Conservation (phyloP, 305 asterid species). For the Salvia sclarea region DNA sequence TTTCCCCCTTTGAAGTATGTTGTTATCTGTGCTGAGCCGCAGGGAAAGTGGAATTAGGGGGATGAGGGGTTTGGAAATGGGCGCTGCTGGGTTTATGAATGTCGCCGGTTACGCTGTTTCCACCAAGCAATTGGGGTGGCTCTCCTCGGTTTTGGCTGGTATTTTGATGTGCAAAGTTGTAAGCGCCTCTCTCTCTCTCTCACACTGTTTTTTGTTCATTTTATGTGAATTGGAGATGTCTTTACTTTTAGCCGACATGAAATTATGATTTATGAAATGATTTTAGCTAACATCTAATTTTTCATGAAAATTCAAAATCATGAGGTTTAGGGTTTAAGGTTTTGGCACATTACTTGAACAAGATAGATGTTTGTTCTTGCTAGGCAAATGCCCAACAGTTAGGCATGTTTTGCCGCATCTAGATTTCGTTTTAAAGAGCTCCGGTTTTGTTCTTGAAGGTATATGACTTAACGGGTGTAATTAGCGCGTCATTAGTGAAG, state of each 20-base stretch:
- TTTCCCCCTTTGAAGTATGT: neutral
- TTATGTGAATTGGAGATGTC: conserved; percentile 3
- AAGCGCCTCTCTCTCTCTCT: conserved; percentile 28
- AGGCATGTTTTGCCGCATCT: conserved; percentile 27
- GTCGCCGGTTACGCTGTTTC: conserved; percentile 45
- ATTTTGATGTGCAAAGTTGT: conserved; percentile 79
- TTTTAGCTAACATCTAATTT: neutral
- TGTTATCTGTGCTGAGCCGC: neutral
- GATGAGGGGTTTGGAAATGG: conserved; percentile 42
- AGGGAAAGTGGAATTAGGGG: conserved; percentile 18
- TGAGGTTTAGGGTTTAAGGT: neutral
- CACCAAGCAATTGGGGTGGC: conserved; percentile 53
- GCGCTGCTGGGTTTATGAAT: conserved; percentile 16
- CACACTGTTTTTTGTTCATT: neutral
- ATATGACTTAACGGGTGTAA: conserved; percentile 63
- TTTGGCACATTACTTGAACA: neutral
- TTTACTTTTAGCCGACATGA: conserved; percentile 3
- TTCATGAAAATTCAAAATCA: too few relatives aligned
- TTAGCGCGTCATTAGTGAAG: conserved; percentile 53
- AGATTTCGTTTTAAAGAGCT: conserved; percentile 29
- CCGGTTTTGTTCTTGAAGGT: conserved; percentile 59
- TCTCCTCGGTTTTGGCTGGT: conserved; percentile 59
- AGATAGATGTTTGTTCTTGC: conserved; percentile 3
- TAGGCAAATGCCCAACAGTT: neutral
- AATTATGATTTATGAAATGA: too few relatives aligned